Evolutionary conservation across 2,329 filamentous ascomycete genomes (phyloP).

Genomic region (Lachnellula subtilissima): DNA sequence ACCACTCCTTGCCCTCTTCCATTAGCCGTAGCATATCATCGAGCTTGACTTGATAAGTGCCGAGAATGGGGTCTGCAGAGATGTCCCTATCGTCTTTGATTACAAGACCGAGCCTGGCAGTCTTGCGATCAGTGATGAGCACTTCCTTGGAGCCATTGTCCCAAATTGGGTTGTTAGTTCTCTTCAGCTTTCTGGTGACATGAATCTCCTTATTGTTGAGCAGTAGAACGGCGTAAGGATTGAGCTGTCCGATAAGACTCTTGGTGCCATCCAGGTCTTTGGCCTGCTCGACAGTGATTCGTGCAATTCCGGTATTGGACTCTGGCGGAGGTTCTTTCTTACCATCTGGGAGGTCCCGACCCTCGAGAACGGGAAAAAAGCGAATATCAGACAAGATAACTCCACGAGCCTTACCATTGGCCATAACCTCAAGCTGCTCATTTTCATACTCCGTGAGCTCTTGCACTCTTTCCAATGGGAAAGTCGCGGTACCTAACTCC

Average conservation of each 20-base stretch:
- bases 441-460: conserved; percentile 75
- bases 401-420: conserved; percentile 79
- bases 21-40: conserved; percentile 89
- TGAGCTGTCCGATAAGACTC: conserved; percentile 85
- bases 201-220: conserved; percentile 92
- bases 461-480: conserved; percentile 78
- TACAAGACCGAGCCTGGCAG: conserved; percentile 82
- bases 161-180: conserved; percentile 97
- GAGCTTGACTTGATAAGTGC: conserved; percentile 91
- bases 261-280: conserved; percentile 92
- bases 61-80: conserved; percentile 74
- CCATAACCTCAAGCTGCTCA: conserved; percentile 75
- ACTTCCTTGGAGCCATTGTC: conserved; percentile 89
- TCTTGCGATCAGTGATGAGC: conserved; percentile 88
- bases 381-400: conserved; percentile 75
- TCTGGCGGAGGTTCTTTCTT: conserved; percentile 77
- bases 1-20: conserved; percentile 95
- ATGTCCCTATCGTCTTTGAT: conserved; percentile 95
- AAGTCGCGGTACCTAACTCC: conserved; percentile 82
- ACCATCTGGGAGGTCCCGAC: conserved; percentile 67
- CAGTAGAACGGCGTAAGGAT: conserved; percentile 82
- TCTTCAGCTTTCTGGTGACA: conserved; percentile 85
- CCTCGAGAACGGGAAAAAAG: conserved; percentile 89
- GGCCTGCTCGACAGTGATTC: conserved; percentile 90
- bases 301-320: conserved; percentile 86